phyloP scores from a whole-genome alignment of 73 alveolate genomes.

The Symbiodinium natans region DNA sequence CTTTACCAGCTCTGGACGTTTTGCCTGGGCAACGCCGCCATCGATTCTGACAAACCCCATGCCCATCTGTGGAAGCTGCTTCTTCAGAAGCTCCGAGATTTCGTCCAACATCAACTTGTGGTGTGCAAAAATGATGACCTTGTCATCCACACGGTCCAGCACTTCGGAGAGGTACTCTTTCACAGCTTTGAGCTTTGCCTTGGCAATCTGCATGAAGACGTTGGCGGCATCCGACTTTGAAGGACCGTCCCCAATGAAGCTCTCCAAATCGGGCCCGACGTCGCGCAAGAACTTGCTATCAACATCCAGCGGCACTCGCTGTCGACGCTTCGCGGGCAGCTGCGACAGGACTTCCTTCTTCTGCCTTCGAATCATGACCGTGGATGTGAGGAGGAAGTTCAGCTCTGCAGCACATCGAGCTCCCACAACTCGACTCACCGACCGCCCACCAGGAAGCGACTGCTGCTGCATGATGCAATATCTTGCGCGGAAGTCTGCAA shows the following conservation, averaged over 20 bases:
- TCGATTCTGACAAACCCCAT: constrained; percentile 13
- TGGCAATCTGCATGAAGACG: not conserved
- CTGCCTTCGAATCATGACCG: constrained; percentile 36
- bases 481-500: constrained; percentile 16
- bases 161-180: constrained; percentile 32
- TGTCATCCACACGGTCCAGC: constrained; percentile 23
- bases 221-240: not conserved
- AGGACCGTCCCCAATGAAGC: not conserved
- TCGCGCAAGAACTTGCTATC: constrained; percentile 2
- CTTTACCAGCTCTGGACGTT: not conserved
- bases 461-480: constrained; percentile 30
- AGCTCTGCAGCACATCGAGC: not conserved
- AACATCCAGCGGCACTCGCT: constrained; percentile 26
- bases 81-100: not conserved
- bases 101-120: constrained; percentile 22
- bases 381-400: not conserved
- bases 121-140: constrained; percentile 27
- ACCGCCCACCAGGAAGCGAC: not conserved
- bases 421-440: not conserved
- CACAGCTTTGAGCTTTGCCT: constrained; percentile 31
- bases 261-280: not conserved
- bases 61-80: constrained; percentile 16
- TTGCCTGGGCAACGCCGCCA: not conserved
- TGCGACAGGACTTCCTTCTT: constrained; percentile 11
- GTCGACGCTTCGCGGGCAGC: constrained; percentile 35